Percentiles rank a stretch among this genome's conserved stretches.
These are phyloP conservation scores for Thraustochytrium striatum DNA, from an alignment of 352 stramenopile genomes.

Conservation along the genomic window DNA sequence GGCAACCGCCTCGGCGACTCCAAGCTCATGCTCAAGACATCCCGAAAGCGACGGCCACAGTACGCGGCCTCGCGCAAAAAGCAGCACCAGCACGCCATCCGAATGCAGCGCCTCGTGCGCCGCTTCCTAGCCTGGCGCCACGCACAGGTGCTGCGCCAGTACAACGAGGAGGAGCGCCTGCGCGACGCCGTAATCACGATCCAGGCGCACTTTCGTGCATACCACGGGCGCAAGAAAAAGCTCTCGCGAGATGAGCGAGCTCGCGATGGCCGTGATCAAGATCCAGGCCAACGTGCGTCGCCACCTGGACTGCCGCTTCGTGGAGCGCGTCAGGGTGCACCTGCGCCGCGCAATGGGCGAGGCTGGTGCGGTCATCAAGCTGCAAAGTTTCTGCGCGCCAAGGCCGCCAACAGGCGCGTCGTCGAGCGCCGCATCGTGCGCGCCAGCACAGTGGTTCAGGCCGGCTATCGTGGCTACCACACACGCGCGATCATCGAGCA, in stretches of 20 bases:
- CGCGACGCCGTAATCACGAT: conserved; percentile 18
- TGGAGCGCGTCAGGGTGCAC: background rate
- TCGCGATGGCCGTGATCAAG: conserved; percentile 8
- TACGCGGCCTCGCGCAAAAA: background rate
- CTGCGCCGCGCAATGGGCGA: background rate
- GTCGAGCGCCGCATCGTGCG: conserved; percentile 1
- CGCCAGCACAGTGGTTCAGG: background rate
- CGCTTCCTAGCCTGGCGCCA: background rate
- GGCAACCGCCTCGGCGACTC: background rate
- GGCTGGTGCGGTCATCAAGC: background rate
- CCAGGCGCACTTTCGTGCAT: conserved; percentile 6
- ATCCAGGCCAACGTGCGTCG: conserved; percentile 39
- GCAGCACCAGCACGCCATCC: background rate
- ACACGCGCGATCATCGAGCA: background rate
- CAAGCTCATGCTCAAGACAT: background rate
- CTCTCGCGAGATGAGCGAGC: background rate
- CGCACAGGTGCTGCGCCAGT: background rate
- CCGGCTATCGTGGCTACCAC: background rate
- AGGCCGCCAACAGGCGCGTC: background rate
- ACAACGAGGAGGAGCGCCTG: background rate
- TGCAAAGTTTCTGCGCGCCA: conserved; percentile 12
- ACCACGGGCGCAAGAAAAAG: background rate
- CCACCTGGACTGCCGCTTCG: conserved; percentile 13
- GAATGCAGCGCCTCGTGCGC: conserved; percentile 15
- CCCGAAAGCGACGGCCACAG: background rate